Evolutionary conservation across 2,329 filamentous ascomycete genomes (phyloP).

Genomic region (Xylaria sp.): DNA sequence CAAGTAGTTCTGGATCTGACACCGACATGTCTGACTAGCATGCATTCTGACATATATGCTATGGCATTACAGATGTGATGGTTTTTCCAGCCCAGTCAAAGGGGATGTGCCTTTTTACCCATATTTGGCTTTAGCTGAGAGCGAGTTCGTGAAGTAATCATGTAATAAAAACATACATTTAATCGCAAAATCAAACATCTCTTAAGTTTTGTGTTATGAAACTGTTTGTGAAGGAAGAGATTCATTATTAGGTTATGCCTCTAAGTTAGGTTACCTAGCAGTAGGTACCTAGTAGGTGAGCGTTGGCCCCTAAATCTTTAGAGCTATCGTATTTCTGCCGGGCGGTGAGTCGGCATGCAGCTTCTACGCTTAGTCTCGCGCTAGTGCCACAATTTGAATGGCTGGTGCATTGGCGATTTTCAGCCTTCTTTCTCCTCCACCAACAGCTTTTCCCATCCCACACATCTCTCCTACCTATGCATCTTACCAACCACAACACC

Average conservation of each 20-base stretch:
- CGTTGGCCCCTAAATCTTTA: background rate
- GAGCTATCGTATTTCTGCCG: slow-evolving; percentile 27
- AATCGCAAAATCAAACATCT: background rate
- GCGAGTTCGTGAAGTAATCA: background rate
- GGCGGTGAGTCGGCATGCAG: slow-evolving; percentile 29
- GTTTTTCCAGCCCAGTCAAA: background rate
- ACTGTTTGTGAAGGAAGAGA: no score
- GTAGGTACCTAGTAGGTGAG: background rate
- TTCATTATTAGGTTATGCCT: background rate
- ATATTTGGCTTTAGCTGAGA: background rate
- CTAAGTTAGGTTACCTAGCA: background rate
- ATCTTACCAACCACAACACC: slow-evolving; percentile 24
- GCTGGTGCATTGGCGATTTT: slow-evolving; percentile 39
- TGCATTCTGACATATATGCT: background rate
- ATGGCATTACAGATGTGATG: background rate
- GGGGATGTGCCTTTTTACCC: background rate
- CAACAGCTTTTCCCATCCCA: slow-evolving; percentile 36
- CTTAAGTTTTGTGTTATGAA: no score
- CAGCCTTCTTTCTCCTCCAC: slow-evolving; percentile 40
- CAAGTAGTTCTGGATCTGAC: slow-evolving; percentile 55
- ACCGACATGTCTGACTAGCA: slow-evolving; percentile 40
- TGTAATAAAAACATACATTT: background rate
- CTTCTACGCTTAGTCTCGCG: slow-evolving; percentile 18
- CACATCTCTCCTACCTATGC: slow-evolving; percentile 33
- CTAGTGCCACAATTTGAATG: slow-evolving; percentile 39